Percentiles rank a stretch among this genome's conserved stretches.
Evolutionary conservation across 805 yeast species (phyloP).

Genomic region (Zygosaccharomyces lentus): DNA sequence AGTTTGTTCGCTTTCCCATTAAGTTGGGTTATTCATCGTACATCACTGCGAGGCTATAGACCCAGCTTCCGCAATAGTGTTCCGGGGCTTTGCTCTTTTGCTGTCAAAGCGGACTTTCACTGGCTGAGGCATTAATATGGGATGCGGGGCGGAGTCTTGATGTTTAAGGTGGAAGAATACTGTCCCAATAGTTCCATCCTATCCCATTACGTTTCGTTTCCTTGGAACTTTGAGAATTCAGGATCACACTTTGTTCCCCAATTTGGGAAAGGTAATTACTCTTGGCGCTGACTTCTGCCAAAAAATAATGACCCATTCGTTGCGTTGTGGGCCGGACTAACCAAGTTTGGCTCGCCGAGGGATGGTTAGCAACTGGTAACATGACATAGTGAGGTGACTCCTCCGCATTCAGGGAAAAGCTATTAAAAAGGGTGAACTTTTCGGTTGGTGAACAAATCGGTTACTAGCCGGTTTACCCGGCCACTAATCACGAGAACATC

Average conservation of each 20-base stretch:
- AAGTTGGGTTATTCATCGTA: background rate
- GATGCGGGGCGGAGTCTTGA: background rate
- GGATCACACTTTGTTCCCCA: background rate
- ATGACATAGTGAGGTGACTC: background rate
- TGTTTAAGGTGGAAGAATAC: background rate
- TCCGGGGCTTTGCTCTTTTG: constrained; percentile 3
- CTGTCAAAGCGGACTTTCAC: background rate
- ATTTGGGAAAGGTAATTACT: background rate
- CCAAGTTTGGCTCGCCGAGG: background rate
- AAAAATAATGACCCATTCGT: background rate
- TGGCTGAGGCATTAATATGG: constrained; percentile 1
- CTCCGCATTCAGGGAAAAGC: background rate
- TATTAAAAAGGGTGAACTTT: no score
- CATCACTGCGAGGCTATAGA: constrained; percentile 2
- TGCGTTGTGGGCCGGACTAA: background rate
- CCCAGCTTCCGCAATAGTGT: background rate
- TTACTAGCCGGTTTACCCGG: background rate
- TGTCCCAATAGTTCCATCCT: background rate
- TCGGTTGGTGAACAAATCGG: no score
- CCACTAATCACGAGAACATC: no score
- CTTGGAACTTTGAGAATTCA: background rate
- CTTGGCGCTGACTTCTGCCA: background rate
- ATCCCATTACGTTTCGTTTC: background rate
- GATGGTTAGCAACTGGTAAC: background rate
- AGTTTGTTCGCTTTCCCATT: background rate